phyloP scores from a whole-genome alignment of 2,329 filamentous ascomycete species.

The Penicillium expansum region DNA sequence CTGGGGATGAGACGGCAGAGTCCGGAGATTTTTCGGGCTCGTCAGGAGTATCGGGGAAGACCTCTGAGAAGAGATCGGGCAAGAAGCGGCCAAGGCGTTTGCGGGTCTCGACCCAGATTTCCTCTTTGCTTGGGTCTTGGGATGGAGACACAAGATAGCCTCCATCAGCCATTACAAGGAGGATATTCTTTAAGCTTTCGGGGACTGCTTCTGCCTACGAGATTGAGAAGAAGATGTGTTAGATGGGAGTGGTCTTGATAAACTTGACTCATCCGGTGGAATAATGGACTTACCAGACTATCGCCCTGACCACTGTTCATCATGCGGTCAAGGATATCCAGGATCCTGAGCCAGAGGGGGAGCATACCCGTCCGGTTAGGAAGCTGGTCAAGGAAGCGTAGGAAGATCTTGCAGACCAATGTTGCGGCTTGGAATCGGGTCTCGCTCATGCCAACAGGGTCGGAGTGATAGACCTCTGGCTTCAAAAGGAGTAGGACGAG shows the following conservation, averaged over 20 bases:
- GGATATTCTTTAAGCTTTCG: slow-evolving; percentile 92
- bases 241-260: background rate
- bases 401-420: slow-evolving; percentile 88
- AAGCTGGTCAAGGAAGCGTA: slow-evolving; percentile 85
- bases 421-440: slow-evolving; percentile 89
- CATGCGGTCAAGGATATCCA: slow-evolving; percentile 91
- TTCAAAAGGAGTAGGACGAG: slow-evolving; percentile 83
- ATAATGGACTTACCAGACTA: slow-evolving; percentile 64
- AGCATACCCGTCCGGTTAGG: slow-evolving; percentile 85
- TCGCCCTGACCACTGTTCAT: slow-evolving; percentile 95
- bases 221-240: slow-evolving; percentile 1
- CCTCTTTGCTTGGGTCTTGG: slow-evolving; percentile 49
- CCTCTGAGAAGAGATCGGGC: slow-evolving; percentile 57
- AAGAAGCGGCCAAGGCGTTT: slow-evolving; percentile 60
- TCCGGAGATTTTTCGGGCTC: slow-evolving; percentile 19
- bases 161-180: slow-evolving; percentile 90
- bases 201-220: slow-evolving; percentile 85
- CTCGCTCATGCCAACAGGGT: slow-evolving; percentile 91
- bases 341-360: slow-evolving; percentile 85
- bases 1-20: slow-evolving; percentile 21
- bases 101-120: slow-evolving; percentile 61
- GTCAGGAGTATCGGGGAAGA: slow-evolving; percentile 50
- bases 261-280: slow-evolving; percentile 3
- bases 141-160: slow-evolving; percentile 74
- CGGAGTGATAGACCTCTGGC: slow-evolving; percentile 88